These are phyloP conservation scores for Claviceps monticola DNA, from an alignment of 2,329 filamentous ascomycete genomes.

Conservation along the genomic window DNA sequence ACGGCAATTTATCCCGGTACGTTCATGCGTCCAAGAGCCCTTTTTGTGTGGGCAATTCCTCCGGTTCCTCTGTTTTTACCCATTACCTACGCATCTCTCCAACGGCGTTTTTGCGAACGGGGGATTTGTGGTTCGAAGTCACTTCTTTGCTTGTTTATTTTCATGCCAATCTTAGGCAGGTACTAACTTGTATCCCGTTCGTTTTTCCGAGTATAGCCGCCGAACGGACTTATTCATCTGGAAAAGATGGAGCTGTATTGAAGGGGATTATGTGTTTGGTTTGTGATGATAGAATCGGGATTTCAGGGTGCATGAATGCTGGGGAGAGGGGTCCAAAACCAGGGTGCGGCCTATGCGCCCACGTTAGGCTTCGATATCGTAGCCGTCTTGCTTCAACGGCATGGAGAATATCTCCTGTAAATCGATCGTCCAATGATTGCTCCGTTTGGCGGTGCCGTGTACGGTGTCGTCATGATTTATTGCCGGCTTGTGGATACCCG, in stretches of 20 bases:
- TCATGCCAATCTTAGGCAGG: background rate
- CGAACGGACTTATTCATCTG: slow-evolving; percentile 50
- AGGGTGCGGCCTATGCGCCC: background rate
- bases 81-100: background rate
- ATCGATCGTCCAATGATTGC: background rate
- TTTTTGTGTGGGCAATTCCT: background rate
- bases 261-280: background rate
- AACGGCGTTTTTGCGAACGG: background rate
- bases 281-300: background rate
- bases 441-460: background rate
- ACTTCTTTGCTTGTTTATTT: background rate
- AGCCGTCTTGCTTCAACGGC: background rate
- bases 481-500: background rate
- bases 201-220: slow-evolving; percentile 32
- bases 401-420: background rate
- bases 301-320: background rate
- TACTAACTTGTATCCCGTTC: background rate
- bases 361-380: background rate
- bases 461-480: background rate
- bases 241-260: slow-evolving; percentile 33
- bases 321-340: background rate
- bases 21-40: slow-evolving; percentile 18
- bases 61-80: background rate
- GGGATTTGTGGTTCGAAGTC: background rate
- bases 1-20: slow-evolving; percentile 75